Percentiles rank a stretch among this genome's conserved stretches.
Conservation (phyloP, 371 early-diverging fungal genomes). For the Choanephora cucurbitarum region DNA sequence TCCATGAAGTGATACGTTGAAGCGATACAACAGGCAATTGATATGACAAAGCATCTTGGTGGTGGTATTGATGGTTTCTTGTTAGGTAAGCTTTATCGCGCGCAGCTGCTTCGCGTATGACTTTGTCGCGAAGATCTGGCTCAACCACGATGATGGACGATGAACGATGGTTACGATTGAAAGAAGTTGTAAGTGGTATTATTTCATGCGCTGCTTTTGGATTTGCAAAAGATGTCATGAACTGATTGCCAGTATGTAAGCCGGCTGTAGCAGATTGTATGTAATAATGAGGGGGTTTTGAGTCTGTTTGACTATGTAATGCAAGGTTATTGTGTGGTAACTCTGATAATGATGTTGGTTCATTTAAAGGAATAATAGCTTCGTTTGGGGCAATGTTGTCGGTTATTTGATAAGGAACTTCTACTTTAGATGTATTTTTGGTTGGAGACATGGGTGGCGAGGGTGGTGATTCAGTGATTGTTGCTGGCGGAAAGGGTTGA, state of each 20-base stretch:
- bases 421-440: too few species aligned
- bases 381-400: too few species aligned
- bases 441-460: too few species aligned
- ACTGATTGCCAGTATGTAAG: slow-evolving; percentile 29
- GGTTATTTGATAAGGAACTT: too few species aligned
- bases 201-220: background rate
- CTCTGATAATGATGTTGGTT: background rate
- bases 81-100: background rate
- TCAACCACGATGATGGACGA: background rate
- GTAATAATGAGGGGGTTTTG: background rate
- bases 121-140: background rate
- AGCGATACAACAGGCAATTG: background rate
- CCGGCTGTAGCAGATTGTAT: slow-evolving; percentile 25
- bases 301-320: background rate
- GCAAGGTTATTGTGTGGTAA: background rate
- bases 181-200: background rate
- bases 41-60: background rate
- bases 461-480: background rate
- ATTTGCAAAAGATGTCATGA: slow-evolving; percentile 32
- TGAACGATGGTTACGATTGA: background rate
- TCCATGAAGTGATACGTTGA: background rate
- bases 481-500: slow-evolving; percentile 4
- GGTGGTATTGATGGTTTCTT: background rate
- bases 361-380: too few species aligned
- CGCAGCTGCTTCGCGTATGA: background rate